Conservation (phyloP, 495 filamentous ascomycete species). For the Chaetomidium leptoderma region DNA sequence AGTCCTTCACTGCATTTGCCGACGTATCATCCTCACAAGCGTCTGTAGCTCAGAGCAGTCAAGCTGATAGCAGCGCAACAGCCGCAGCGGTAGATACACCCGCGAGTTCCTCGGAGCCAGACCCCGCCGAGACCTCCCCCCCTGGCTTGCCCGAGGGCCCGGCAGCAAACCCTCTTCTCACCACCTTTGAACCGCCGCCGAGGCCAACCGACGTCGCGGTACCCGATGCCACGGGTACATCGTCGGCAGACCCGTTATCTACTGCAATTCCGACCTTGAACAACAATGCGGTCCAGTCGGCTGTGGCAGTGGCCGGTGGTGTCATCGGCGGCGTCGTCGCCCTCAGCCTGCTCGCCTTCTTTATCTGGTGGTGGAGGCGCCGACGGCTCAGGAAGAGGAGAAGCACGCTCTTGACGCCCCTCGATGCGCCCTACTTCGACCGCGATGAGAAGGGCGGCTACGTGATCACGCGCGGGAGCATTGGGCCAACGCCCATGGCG, state of each 20-base stretch:
- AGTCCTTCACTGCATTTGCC: constrained; percentile 26
- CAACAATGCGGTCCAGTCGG: constrained; percentile 33
- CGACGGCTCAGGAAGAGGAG: constrained; percentile 35
- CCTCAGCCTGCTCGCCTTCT: constrained; percentile 42
- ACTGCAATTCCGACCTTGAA: constrained; percentile 18
- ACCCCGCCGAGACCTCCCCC: constrained; percentile 17
- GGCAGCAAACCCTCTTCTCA: constrained; percentile 19
- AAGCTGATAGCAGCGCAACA: constrained; percentile 34
- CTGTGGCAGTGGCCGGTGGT: constrained; percentile 44
- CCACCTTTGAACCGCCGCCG: constrained; percentile 22
- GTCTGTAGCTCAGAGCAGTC: constrained; percentile 30
- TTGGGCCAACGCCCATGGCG: constrained; percentile 40
- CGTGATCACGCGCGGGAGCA: constrained; percentile 38
- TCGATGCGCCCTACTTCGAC: constrained; percentile 26
- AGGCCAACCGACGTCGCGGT: constrained; percentile 16
- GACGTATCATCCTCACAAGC: constrained; percentile 18
- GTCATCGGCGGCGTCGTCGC: constrained; percentile 47
- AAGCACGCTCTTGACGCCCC: constrained; percentile 45
- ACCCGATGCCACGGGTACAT: constrained; percentile 19
- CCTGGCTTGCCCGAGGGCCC: constrained; percentile 18
- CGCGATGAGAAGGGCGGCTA: constrained; percentile 40
- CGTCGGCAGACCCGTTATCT: constrained; percentile 18
- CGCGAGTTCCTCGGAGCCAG: constrained; percentile 17
- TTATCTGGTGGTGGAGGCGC: constrained; percentile 48
- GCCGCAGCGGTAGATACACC: constrained; percentile 23